phyloP scores from a whole-genome alignment of 495 filamentous ascomycete species.

The Neurospora discreta region DNA sequence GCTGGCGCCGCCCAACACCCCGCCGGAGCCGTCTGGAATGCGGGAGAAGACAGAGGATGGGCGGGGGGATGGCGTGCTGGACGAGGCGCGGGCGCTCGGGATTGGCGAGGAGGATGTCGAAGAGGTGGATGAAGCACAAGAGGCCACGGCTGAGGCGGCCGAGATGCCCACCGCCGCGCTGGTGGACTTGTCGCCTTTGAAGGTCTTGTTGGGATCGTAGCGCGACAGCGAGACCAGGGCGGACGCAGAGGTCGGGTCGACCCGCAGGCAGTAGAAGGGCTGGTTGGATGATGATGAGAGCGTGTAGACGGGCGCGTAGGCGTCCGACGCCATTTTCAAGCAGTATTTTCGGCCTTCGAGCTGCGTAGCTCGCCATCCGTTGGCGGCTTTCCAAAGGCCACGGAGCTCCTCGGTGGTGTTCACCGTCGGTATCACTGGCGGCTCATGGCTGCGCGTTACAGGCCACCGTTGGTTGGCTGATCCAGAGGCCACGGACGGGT shows the following conservation, averaged over 20 bases:
- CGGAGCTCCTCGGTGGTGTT: constrained; percentile 41
- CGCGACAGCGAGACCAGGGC: constrained; percentile 41
- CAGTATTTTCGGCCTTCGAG: constrained; percentile 41
- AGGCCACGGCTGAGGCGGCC: background rate
- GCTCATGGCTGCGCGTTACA: constrained; percentile 22
- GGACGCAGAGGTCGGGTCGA: constrained; percentile 44
- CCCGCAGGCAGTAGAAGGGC: constrained; percentile 41
- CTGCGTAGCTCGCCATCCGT: constrained; percentile 41
- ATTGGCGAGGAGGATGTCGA: constrained; percentile 18
- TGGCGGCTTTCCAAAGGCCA: constrained; percentile 43
- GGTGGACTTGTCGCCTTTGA: constrained; percentile 20
- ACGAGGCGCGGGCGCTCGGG: constrained; percentile 17
- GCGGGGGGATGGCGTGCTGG: constrained; percentile 2
- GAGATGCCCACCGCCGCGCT: background rate
- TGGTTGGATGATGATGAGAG: constrained; percentile 36
- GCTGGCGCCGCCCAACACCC: constrained; percentile 3
- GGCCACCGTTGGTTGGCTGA: background rate
- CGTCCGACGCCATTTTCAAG: constrained; percentile 35
- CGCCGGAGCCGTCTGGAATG: background rate
- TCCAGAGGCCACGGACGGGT: constrained; percentile 15
- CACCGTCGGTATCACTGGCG: constrained; percentile 31
- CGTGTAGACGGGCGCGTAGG: constrained; percentile 40
- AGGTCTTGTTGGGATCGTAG: constrained; percentile 41
- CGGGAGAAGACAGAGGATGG: background rate
- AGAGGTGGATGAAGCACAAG: constrained; percentile 4